Evolutionary conservation across 768 basidiomycete species (phyloP).

Genomic region (Termitomyces sp.): DNA sequence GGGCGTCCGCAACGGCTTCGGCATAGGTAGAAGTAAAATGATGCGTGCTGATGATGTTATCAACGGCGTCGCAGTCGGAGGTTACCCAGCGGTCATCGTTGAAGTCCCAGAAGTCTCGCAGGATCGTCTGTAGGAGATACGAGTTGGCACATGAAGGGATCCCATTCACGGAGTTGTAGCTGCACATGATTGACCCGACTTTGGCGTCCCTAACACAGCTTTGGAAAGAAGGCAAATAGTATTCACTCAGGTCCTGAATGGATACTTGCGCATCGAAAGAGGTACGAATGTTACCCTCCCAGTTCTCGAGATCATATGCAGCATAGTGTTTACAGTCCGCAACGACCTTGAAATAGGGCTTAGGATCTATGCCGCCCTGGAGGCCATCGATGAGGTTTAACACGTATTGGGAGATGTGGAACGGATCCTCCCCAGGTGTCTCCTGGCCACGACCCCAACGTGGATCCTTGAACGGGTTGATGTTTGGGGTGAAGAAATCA

Average conservation of each 20-base stretch:
- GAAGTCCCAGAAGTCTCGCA: constrained; percentile 51
- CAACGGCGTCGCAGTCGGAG: constrained; percentile 53
- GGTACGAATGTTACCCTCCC: constrained; percentile 46
- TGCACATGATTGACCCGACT: constrained; percentile 60
- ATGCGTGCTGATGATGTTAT: constrained; percentile 48
- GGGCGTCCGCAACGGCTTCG: constrained; percentile 44
- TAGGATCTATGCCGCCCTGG: constrained; percentile 54
- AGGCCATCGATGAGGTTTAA: constrained; percentile 50
- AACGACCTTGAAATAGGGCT: constrained; percentile 45
- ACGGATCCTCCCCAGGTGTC: constrained; percentile 60
- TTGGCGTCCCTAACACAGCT: constrained; percentile 58
- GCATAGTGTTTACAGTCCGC: constrained; percentile 63
- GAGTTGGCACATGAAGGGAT: constrained; percentile 52
- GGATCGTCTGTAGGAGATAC: constrained; percentile 47
- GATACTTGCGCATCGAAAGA: constrained; percentile 53
- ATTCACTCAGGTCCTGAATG: constrained; percentile 52
- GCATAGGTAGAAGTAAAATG: constrained; percentile 40
- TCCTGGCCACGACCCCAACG: constrained; percentile 63
- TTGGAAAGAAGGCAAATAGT: constrained; percentile 54
- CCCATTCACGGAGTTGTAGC: constrained; percentile 60
- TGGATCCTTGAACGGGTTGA: constrained; percentile 57
- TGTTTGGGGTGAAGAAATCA: constrained; percentile 57
- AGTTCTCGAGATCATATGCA: constrained; percentile 55
- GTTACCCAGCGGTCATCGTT: constrained; percentile 51
- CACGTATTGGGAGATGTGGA: constrained; percentile 49